Base-by-base conservation (phyloP, 495 filamentous ascomycete genomes). In the Penicillium subrubescens region DNA sequence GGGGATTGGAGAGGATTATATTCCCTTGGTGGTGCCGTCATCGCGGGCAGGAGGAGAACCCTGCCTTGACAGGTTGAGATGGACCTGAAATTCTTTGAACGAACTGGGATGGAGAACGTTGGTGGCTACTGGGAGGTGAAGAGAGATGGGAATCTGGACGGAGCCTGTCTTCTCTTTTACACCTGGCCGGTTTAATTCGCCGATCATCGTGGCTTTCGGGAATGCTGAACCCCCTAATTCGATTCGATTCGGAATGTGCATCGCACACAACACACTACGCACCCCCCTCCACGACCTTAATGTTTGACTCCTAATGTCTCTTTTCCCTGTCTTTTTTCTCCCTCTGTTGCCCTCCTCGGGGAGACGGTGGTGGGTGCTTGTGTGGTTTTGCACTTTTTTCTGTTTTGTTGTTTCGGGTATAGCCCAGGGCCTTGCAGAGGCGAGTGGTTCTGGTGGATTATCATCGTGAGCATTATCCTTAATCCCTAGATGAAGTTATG, bases 401-500 rank as follows among this genome's bases (percentile, higher is more conserved):
- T 39, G 19, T 35, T 37, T 29, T 25, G 29, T 52, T 48, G 46
- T 33, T 33, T 33, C 31, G 34, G 12, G n/a, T 8, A 53, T 23
- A 6, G 25, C 25, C 25, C 25, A 27, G 25, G 25, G 25, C 25
- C 25, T 27, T 27, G 25, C 25, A 27, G 25, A 27, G 25, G 31
- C 59, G 33, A 11, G 59, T 39, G 35, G 60, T 27, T 27, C n/a
- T 33, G 59, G 65, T 68, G 64, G 71, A n/a, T 12, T 27, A 46
- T 56, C 52, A 73, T 71, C 57, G 55, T 69, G 66, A 65, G 66
- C 70, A 63, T 71, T 71, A 73, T 73, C 63, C 59, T 70, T 71
- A 71, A 67, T 67, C 66, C 60, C 64, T 67, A 68, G 64, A 69
- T 67, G 66, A 71, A 66, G 51, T 66, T 70, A 73, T 66, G 69